Conservation (phyloP, 2,329 filamentous ascomycete genomes). For the Diaporthe aspalathi region DNA sequence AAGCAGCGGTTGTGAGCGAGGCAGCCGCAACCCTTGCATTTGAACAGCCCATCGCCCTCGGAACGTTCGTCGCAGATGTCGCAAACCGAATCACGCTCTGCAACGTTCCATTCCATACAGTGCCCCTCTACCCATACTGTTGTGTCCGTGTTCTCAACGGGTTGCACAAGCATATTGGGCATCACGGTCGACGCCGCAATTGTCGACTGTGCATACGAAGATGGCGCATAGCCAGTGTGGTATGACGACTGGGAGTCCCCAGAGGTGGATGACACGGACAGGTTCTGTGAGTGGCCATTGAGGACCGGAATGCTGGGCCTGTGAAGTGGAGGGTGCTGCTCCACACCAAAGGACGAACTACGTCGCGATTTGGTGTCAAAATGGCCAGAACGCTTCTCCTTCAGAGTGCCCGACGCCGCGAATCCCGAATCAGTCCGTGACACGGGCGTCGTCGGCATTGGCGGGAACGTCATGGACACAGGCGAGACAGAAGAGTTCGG, state of each 20-base stretch:
- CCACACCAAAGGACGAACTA: slow-evolving; percentile 92
- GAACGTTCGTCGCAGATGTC: slow-evolving; percentile 82
- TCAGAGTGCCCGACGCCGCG: slow-evolving; percentile 83
- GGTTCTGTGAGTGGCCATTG: slow-evolving; percentile 69
- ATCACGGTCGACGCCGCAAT: slow-evolving; percentile 87
- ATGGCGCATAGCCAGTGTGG: slow-evolving; percentile 77
- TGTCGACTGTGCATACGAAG: slow-evolving; percentile 87
- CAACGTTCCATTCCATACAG: slow-evolving; percentile 75
- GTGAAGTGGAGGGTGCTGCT: slow-evolving; percentile 72
- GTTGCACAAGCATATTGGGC: slow-evolving; percentile 84
- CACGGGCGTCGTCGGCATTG: slow-evolving; percentile 79
- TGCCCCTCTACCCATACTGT: slow-evolving; percentile 88
- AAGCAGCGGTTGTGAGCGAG: slow-evolving; percentile 70
- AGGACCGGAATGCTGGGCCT: slow-evolving; percentile 81
- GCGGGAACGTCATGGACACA: slow-evolving; percentile 80
- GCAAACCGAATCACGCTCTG: slow-evolving; percentile 72
- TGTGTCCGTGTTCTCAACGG: slow-evolving; percentile 81
- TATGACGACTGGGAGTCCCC: slow-evolving; percentile 78
- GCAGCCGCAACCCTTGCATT: slow-evolving; percentile 73
- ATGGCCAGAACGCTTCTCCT: slow-evolving; percentile 94
- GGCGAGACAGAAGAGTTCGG: slow-evolving; percentile 78
- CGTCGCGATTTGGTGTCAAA: slow-evolving; percentile 83
- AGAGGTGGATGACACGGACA: slow-evolving; percentile 70
- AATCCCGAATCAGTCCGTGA: slow-evolving; percentile 94
- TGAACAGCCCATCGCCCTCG: slow-evolving; percentile 78